Percentiles rank a stretch among this genome's conserved stretches.
Conservation (phyloP, 1,284 basidiomycete genomes). For the Ceratobasidium theobromae region DNA sequence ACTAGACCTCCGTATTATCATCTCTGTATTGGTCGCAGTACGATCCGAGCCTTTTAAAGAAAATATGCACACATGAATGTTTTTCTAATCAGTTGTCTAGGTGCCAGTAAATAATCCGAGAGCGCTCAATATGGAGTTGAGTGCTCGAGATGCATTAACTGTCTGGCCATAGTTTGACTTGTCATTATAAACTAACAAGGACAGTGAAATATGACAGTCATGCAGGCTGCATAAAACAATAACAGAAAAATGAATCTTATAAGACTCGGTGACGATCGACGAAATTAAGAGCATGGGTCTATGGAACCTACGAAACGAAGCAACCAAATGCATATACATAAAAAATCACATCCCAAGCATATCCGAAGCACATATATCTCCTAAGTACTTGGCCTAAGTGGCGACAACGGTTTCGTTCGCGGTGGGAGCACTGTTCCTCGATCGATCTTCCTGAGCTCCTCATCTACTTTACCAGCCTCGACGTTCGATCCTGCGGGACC, state of each 20-base stretch:
- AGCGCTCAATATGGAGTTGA: too few species aligned
- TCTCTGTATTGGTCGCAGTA: too few species aligned
- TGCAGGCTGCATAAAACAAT: neutral
- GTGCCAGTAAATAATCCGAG: too few species aligned
- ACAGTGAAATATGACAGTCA: too few species aligned
- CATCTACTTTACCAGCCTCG: slow-evolving; percentile 30
- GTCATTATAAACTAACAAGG: too few species aligned
- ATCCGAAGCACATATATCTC: too few species aligned
- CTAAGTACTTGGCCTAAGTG: neutral
- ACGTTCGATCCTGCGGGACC: slow-evolving; percentile 19
- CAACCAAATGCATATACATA: slow-evolving; percentile 7
- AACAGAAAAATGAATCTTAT: neutral
- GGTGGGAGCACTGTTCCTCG: slow-evolving; percentile 16
- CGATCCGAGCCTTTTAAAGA: too few species aligned
- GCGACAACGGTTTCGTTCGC: neutral
- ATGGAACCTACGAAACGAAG: slow-evolving; percentile 6
- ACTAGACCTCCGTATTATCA: too few species aligned
- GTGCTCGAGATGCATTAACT: too few species aligned
- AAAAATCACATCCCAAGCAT: neutral
- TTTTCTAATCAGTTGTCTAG: too few species aligned
- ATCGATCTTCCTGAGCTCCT: slow-evolving; percentile 32
- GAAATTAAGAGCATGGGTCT: slow-evolving; percentile 3
- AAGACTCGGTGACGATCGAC: neutral
- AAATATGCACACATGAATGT: too few species aligned
- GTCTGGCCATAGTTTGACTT: too few species aligned